Percentiles rank a stretch among this genome's conserved stretches.
phyloP scores from a whole-genome alignment of 768 basidiomycete species.

The Tubosaeta sp. region DNA sequence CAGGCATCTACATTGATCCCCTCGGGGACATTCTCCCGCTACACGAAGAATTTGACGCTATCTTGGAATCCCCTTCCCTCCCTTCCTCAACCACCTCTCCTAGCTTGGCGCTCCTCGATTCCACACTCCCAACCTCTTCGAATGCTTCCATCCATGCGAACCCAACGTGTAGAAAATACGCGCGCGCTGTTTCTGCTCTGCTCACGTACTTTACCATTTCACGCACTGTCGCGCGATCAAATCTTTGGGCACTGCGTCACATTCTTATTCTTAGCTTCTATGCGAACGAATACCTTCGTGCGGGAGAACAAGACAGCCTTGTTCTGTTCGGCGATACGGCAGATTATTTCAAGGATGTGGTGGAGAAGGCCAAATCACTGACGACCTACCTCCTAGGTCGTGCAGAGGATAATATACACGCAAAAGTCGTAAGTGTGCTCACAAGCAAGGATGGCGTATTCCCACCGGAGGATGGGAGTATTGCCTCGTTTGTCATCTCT shows the following conservation, averaged over 20 bases:
- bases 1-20: slow-evolving; percentile 37
- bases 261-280: slow-evolving; percentile 59
- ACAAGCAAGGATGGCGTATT: slow-evolving; percentile 25
- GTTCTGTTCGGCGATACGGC: slow-evolving; percentile 30
- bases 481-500: slow-evolving; percentile 30
- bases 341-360: slow-evolving; percentile 34
- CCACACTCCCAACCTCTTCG: slow-evolving; percentile 48
- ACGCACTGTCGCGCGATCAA: slow-evolving; percentile 53
- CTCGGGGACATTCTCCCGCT: slow-evolving; percentile 53
- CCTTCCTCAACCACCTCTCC: slow-evolving; percentile 45
- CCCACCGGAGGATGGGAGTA: slow-evolving; percentile 13
- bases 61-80: slow-evolving; percentile 40
- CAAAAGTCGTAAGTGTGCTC: slow-evolving; percentile 35
- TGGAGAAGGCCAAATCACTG: slow-evolving; percentile 46
- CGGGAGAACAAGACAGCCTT: slow-evolving; percentile 48
- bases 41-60: slow-evolving; percentile 39
- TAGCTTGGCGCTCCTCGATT: slow-evolving; percentile 57
- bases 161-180: slow-evolving; percentile 40
- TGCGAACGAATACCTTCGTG: slow-evolving; percentile 55
- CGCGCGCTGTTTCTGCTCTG: slow-evolving; percentile 55
- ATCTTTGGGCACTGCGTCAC: slow-evolving; percentile 68
- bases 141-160: slow-evolving; percentile 13
- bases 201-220: slow-evolving; percentile 53
- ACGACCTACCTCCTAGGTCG: slow-evolving; percentile 57
- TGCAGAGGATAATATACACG: slow-evolving; percentile 50